Evolutionary conservation across 2,329 filamentous ascomycete genomes (phyloP).

Genomic region (Nemania diffusa): DNA sequence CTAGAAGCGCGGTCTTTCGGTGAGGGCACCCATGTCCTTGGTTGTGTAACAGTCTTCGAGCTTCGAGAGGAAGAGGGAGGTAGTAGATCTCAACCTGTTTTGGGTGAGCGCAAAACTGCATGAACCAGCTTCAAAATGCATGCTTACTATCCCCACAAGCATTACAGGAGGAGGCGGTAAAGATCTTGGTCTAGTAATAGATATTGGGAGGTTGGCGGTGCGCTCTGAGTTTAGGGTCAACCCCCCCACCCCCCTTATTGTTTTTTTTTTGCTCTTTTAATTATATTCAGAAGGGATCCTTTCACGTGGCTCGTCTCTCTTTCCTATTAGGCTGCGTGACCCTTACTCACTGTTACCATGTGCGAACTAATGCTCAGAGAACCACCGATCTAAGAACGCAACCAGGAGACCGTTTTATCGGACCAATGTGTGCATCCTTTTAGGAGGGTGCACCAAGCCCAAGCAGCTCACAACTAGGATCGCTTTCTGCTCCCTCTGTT

Average conservation of each 20-base stretch:
- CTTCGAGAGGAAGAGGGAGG: background rate
- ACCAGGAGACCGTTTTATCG: conserved; percentile 12
- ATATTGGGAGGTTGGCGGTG: background rate
- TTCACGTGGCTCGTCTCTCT: too few species aligned
- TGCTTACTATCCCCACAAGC: conserved; percentile 12
- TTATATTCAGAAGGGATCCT: background rate
- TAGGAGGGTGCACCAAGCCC: conserved; percentile 17
- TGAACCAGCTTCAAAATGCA: conserved; percentile 16
- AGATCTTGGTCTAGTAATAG: background rate
- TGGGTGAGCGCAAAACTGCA: conserved; percentile 2
- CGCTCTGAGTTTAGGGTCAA: background rate
- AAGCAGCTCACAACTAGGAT: conserved; percentile 24
- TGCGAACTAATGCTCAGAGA: background rate
- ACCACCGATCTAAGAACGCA: background rate
- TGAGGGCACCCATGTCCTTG: conserved; percentile 14
- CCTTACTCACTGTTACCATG: background rate
- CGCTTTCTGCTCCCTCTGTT: conserved; percentile 18
- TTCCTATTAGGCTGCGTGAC: too few species aligned
- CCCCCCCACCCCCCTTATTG: too few species aligned
- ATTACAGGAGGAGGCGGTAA: background rate
- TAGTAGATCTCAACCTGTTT: conserved; percentile 12
- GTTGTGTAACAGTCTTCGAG: conserved; percentile 22
- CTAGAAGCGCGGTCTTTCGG: background rate
- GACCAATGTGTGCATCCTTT: background rate
- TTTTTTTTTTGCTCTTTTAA: background rate